Conservation (phyloP, 179 eudicot species). For the Monotropa hypopitys region DNA sequence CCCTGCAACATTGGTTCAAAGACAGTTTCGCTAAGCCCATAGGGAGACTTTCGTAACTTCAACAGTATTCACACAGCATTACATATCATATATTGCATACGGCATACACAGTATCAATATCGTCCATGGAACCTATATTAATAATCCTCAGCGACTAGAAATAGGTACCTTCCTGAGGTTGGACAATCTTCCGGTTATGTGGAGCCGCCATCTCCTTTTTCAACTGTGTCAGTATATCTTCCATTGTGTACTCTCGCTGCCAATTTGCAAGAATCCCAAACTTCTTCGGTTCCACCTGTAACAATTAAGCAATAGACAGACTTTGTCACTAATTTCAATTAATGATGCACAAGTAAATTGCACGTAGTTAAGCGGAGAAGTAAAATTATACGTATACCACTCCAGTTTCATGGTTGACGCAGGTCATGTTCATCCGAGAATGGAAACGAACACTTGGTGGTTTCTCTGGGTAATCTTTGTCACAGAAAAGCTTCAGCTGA, state of each 20-base stretch:
- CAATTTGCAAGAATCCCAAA: slow-evolving; percentile 49
- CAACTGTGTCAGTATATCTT: slow-evolving; percentile 48
- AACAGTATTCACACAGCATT: neutral
- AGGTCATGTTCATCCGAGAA: slow-evolving; percentile 54
- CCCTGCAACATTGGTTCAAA: slow-evolving; percentile 8
- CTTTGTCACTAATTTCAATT: neutral
- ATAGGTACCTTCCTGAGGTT: slow-evolving; percentile 64
- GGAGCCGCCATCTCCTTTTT: slow-evolving; percentile 65
- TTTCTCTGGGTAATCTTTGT: slow-evolving; percentile 68
- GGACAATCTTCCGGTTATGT: slow-evolving; percentile 57
- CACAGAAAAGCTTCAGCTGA: slow-evolving; percentile 67
- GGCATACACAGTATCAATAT: neutral
- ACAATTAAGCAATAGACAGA: neutral
- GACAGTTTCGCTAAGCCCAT: slow-evolving; percentile 2
- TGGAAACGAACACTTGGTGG: slow-evolving; percentile 65
- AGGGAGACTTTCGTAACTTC: neutral
- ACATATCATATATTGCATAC: neutral
- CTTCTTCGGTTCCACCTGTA: slow-evolving; percentile 54
- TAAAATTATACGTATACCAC: slow-evolving; percentile 22
- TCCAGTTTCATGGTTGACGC: slow-evolving; percentile 51
- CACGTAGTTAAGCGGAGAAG: no score
- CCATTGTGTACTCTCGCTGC: slow-evolving; percentile 68
- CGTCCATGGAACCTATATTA: neutral
- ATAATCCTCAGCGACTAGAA: slow-evolving; percentile 24
- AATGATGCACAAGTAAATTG: neutral